Base-by-base conservation (phyloP, 1,284 basidiomycete species). In the Anthracocystis panici-leucophaei region DNA sequence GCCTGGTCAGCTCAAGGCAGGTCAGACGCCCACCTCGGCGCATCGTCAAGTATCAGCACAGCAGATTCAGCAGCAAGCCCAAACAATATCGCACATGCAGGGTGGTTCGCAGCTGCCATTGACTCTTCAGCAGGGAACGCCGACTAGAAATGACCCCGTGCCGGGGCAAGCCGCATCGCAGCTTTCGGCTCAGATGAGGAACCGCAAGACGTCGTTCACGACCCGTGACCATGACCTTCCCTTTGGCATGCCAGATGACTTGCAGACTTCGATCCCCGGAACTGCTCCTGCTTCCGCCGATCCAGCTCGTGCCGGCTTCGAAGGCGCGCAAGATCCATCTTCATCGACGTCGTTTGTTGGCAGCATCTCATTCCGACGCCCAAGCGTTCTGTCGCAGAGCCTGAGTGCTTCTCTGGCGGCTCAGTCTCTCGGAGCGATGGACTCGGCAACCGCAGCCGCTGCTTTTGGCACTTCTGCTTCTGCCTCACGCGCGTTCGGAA, bases 191-290 rank as follows among this genome's bases (percentile, higher is more conserved):
- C 56, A 62, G 31, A 41, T 65, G 31, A 50, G 40, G 8, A 29
- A 52, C 14, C 68, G 61, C 8, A 57, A 58, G 38, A 52, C 55
- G n/a, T 91, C 91, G 0, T 91, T 92, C 10, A 91, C 0, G 90
- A 92, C 92, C 55, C 89, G 91, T 74, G 90, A 91, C 77, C 91
- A 90, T 61, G 92, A 93, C 71, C 91, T 94, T 75, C 89, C 90
- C 0, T 92, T 92, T 68, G 90, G 89, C 79, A 87, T 89, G 51
- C 88, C 88, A 11, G 89, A 90, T 65, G 89, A 90, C 67, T 82
- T 85, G 27, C 76, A 81, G 21, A 35, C 63, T 5, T 44, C 60
- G 0, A 45, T 61, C 10, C 44, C 54, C 3, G 27, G 42, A n/a
- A 27, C 60, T 16, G 27, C 53, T n/a, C 50, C 57, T 12, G 29